phyloP scores from a whole-genome alignment of 257 asterid species.

The Penstemon barbatus region DNA sequence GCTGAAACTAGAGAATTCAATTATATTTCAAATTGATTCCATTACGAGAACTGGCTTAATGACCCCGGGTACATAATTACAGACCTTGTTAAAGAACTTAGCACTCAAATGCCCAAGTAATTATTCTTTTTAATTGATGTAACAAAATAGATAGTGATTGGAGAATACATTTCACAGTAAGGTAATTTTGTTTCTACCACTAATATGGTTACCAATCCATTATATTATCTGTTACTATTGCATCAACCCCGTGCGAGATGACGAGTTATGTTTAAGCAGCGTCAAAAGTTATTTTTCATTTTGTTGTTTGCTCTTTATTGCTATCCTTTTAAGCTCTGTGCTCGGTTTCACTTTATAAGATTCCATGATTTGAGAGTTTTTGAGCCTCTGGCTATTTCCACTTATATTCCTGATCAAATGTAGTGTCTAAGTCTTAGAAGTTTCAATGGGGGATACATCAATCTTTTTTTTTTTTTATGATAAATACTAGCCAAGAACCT shows the following conservation, averaged over 20 bases:
- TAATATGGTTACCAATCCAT: constrained; percentile 7
- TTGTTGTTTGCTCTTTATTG: neutral
- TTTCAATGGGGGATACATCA: constrained; percentile 1
- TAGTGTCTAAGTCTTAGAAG: neutral
- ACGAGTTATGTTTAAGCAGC: no score
- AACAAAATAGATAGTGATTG: neutral
- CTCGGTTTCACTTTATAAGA: neutral
- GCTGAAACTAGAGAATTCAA: constrained; percentile 8
- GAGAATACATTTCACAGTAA: constrained; percentile 14
- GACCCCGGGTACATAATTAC: neutral
- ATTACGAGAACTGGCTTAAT: neutral
- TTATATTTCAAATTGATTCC: neutral
- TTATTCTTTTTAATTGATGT: constrained; percentile 5
- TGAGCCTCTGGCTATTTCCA: neutral
- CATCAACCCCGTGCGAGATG: constrained; percentile 8
- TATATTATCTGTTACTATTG: neutral
- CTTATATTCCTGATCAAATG: constrained; percentile 3
- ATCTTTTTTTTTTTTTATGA: neutral
- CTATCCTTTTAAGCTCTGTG: neutral
- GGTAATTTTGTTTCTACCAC: neutral
- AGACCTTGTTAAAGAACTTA: neutral
- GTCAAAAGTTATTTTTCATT: neutral
- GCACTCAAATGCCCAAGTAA: constrained; percentile 2
- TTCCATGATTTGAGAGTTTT: neutral
- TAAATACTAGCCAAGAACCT: neutral